Evolutionary conservation across 768 basidiomycete genomes (phyloP).

Genomic region (Fibroporia radiculosa): DNA sequence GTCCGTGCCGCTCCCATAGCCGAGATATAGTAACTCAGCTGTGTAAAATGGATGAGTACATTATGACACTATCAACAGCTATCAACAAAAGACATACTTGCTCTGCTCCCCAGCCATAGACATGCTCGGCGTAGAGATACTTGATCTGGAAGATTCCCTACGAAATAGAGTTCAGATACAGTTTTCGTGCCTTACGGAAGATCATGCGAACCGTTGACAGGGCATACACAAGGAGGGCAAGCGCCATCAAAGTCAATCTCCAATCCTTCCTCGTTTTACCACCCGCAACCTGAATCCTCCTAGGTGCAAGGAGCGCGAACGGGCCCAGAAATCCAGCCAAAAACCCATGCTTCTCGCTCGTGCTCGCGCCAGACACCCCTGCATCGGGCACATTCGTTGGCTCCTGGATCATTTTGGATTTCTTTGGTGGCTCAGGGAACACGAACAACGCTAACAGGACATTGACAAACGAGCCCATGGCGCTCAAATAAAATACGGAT

Average conservation of each 20-base stretch:
- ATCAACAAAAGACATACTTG: conserved; percentile 30
- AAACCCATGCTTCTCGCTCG: conserved; percentile 16
- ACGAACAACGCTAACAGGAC: conserved; percentile 54
- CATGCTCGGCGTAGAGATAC: conserved; percentile 70
- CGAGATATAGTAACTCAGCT: conserved; percentile 73
- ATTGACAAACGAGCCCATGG: conserved; percentile 36
- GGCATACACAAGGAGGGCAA: conserved; percentile 54
- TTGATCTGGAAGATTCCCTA: conserved; percentile 69
- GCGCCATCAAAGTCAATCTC: conserved; percentile 63
- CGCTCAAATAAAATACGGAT: conserved; percentile 48
- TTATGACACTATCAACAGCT: neutral
- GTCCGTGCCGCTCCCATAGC: conserved; percentile 59
- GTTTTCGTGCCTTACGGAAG: neutral
- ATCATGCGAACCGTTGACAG: conserved; percentile 51
- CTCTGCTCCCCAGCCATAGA: conserved; percentile 61
- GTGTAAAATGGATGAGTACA: conserved; percentile 3
- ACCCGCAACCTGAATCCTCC: conserved; percentile 32
- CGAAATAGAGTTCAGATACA: neutral
- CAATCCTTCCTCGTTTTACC: conserved; percentile 49
- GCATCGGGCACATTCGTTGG: neutral
- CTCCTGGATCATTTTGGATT: conserved; percentile 29
- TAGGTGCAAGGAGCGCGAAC: conserved; percentile 62
- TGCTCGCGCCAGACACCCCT: conserved; percentile 18
- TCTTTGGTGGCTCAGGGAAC: conserved; percentile 39
- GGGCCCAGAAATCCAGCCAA: conserved; percentile 49